Percentiles rank a stretch among this genome's conserved stretches.
Evolutionary conservation across 306 rosid genomes (phyloP).

Genomic region (Dryas drummondii): DNA sequence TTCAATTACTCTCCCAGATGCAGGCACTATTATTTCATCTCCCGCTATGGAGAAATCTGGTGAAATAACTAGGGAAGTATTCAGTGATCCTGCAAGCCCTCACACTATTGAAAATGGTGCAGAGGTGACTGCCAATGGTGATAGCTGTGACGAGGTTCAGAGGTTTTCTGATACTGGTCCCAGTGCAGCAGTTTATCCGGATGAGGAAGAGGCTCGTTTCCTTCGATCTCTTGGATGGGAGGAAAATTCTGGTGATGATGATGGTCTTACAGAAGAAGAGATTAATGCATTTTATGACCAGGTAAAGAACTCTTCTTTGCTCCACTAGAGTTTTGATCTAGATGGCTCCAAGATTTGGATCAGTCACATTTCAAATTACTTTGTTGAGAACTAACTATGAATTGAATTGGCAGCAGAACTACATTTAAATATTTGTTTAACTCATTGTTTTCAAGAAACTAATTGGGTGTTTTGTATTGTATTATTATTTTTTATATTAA

Average conservation of each 20-base stretch:
- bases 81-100: conserved; percentile 48
- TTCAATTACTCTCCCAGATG: conserved; percentile 49
- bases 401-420: background rate
- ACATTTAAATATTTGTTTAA: background rate
- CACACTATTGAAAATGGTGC: conserved; percentile 49
- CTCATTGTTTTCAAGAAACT: background rate
- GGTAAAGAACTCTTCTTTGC: conserved; percentile 42
- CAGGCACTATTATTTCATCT: conserved; percentile 55
- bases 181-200: conserved; percentile 54
- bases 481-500: background rate
- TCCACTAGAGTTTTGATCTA: background rate
- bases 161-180: conserved; percentile 39
- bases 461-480: background rate
- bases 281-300: conserved; percentile 70
- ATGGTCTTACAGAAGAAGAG: conserved; percentile 95
- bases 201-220: conserved; percentile 95
- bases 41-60: conserved; percentile 55
- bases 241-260: conserved; percentile 88
- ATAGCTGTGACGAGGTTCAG: conserved; percentile 47
- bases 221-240: conserved; percentile 99
- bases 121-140: conserved; percentile 55
- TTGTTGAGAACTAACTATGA: background rate
- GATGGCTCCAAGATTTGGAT: background rate
- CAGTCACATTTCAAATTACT: background rate
- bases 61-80: conserved; percentile 50